These are phyloP conservation scores for Theileria parva DNA, from an alignment of 169 alveolate species.

Conservation along the genomic window DNA sequence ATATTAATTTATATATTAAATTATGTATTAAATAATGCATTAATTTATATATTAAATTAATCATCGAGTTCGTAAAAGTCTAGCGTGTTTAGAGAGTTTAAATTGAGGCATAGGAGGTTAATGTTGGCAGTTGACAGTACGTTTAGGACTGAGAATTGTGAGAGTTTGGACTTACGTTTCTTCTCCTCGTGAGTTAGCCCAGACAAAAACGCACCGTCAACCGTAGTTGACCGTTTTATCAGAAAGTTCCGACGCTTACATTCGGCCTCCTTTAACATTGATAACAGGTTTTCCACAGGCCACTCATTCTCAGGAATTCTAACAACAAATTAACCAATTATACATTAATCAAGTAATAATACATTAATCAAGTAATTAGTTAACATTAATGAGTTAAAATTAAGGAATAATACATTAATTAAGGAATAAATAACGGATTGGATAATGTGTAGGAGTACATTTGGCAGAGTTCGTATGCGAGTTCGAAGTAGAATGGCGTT, in stretches of 20 bases:
- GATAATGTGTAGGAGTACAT: constrained; percentile 39
- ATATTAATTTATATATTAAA: too few species aligned
- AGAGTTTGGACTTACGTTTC: constrained; percentile 23
- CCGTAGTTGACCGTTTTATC: constrained; percentile 44
- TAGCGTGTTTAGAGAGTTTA: not conserved
- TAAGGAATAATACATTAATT: too few species aligned
- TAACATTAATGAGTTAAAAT: too few species aligned
- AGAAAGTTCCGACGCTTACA: constrained; percentile 68
- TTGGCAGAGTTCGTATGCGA: constrained; percentile 74
- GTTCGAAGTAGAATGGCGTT: constrained; percentile 71
- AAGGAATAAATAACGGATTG: too few species aligned
- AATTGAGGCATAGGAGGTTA: constrained; percentile 20
- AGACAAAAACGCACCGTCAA: constrained; percentile 55
- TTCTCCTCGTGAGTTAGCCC: constrained; percentile 61
- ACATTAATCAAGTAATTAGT: too few species aligned
- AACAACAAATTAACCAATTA: too few species aligned
- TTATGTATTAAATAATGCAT: not conserved
- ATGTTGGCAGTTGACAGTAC: constrained; percentile 38
- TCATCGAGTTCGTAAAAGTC: constrained; percentile 40
- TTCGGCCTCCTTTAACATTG: constrained; percentile 71
- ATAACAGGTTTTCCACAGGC: constrained; percentile 79
- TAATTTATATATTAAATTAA: not conserved
- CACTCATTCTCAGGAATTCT: constrained; percentile 79
- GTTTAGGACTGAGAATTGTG: constrained; percentile 18
- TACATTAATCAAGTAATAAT: too few species aligned